phyloP scores from a whole-genome alignment of 129 eudicot species.

The Helianthus tuberosus region DNA sequence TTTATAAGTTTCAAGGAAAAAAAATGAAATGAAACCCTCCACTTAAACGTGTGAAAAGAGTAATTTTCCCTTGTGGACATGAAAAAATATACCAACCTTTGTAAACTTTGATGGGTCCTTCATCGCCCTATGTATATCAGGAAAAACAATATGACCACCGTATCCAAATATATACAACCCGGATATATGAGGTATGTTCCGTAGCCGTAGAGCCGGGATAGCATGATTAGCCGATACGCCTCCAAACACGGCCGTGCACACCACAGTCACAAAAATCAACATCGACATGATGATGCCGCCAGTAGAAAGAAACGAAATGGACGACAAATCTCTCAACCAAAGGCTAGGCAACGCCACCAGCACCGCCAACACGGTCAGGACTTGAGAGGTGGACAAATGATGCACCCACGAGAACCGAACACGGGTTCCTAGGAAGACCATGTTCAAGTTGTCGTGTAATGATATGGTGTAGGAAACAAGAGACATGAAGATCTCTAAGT shows the following conservation, averaged over 20 bases:
- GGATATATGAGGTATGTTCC: slow-evolving; percentile 69
- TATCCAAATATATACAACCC: slow-evolving; percentile 70
- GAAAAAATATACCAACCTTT: slow-evolving; percentile 49
- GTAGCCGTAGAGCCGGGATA: slow-evolving; percentile 61
- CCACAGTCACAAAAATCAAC: slow-evolving; percentile 64
- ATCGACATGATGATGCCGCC: slow-evolving; percentile 81
- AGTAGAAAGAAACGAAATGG: slow-evolving; percentile 71
- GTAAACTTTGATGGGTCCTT: slow-evolving; percentile 91
- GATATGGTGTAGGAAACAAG: slow-evolving; percentile 95
- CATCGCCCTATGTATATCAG: slow-evolving; percentile 81
- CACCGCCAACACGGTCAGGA: slow-evolving; percentile 63
- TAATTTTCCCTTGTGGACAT: neutral
- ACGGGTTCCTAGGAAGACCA: slow-evolving; percentile 49
- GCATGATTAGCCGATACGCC: slow-evolving; percentile 49
- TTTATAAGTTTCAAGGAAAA: no score
- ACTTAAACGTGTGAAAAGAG: neutral
- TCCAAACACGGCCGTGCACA: slow-evolving; percentile 67
- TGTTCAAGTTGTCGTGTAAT: slow-evolving; percentile 81
- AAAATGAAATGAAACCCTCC: neutral
- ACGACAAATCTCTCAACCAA: slow-evolving; percentile 78
- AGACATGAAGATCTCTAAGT: slow-evolving; percentile 84
- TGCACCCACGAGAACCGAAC: slow-evolving; percentile 37
- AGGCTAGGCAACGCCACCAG: slow-evolving; percentile 81
- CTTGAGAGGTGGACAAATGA: slow-evolving; percentile 53
- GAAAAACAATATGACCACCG: slow-evolving; percentile 91